phyloP scores from a whole-genome alignment of 176 grass and related monocot genomes.

The Microstegium vimineum region DNA sequence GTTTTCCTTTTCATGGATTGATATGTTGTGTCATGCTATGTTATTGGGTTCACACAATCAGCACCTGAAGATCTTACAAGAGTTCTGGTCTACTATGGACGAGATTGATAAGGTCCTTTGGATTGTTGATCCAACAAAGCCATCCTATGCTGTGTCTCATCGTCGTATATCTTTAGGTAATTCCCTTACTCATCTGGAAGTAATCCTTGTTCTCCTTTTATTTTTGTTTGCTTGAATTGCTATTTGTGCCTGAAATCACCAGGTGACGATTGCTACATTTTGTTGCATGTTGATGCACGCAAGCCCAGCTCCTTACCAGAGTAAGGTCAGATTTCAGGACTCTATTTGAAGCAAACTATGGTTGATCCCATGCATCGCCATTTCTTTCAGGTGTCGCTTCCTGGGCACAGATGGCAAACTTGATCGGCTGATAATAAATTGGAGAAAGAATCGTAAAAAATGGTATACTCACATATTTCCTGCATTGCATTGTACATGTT shows the following conservation, averaged over 20 bases:
- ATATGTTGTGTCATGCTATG: neutral
- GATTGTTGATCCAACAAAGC: constrained; percentile 53
- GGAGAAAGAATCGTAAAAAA: constrained; percentile 36
- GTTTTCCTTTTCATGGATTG: neutral
- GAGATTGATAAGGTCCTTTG: constrained; percentile 70
- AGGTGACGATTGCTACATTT: constrained; percentile 41
- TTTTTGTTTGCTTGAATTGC: neutral
- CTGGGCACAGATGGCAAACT: constrained; percentile 35
- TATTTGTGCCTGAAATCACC: neutral
- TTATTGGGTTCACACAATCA: constrained; percentile 22
- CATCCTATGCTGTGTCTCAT: constrained; percentile 43
- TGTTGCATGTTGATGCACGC: constrained; percentile 24
- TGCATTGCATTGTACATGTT: neutral
- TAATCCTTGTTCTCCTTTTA: neutral
- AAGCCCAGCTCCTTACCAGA: constrained; percentile 45
- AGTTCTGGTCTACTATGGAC: constrained; percentile 67
- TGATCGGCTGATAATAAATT: constrained; percentile 29
- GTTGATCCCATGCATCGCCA: neutral
- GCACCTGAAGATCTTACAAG: constrained; percentile 70
- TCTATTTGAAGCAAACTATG: neutral
- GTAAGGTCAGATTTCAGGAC: constrained; percentile 24
- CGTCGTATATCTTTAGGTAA: constrained; percentile 55
- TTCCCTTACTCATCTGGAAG: neutral
- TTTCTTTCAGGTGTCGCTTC: constrained; percentile 38
- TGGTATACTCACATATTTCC: constrained; percentile 21